Evolutionary conservation across 73 alveolate genomes (phyloP).

Genomic region (Symbiodinium pilosum): DNA sequence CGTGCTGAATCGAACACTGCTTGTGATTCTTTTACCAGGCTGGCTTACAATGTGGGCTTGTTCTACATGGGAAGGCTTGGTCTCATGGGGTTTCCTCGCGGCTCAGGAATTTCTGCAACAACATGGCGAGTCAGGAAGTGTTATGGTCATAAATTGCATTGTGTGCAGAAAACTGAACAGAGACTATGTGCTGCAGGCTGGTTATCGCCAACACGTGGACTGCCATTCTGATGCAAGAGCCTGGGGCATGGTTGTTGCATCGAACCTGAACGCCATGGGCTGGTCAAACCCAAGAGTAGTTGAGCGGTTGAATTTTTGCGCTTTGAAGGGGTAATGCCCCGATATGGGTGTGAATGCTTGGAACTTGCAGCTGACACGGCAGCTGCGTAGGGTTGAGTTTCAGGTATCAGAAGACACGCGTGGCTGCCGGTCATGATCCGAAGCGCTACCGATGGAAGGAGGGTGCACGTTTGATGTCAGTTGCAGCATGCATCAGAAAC

Average conservation of each 20-base stretch:
- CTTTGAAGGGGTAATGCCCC: too few species aligned
- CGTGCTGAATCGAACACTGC: too few species aligned
- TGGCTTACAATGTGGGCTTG: neutral
- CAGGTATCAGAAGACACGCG: conserved; percentile 62
- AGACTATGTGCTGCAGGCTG: conserved; percentile 29
- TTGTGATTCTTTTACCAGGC: too few species aligned
- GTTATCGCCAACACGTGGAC: conserved; percentile 57
- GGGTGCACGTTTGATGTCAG: neutral
- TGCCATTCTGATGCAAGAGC: conserved; percentile 71
- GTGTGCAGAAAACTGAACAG: too few species aligned
- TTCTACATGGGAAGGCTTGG: neutral
- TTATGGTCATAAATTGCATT: too few species aligned
- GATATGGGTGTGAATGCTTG: neutral
- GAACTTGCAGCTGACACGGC: neutral
- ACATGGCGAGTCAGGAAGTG: too few species aligned
- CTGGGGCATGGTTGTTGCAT: too few species aligned
- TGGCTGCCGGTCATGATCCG: conserved; percentile 27
- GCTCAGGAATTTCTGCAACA: too few species aligned
- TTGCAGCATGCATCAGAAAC: too few species aligned
- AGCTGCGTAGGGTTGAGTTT: neutral
- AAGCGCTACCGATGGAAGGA: conserved; percentile 58
- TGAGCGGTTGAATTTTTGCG: neutral
- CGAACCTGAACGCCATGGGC: too few species aligned
- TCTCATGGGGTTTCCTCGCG: too few species aligned
- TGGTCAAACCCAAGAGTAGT: neutral